phyloP scores from a whole-genome alignment of 1,139 yeast species.

The Geotrichum armillariae region DNA sequence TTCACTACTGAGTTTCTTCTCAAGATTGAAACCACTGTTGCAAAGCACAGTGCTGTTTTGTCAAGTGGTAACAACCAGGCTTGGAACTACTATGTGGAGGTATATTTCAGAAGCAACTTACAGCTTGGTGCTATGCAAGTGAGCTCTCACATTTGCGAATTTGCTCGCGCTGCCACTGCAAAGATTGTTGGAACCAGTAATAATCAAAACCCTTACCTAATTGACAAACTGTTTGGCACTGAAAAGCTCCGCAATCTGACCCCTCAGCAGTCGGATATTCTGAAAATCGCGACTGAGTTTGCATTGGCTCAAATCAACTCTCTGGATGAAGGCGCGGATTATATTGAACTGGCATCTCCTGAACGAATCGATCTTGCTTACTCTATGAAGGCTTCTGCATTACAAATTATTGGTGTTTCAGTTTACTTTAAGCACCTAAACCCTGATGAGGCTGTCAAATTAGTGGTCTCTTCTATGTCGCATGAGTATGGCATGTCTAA shows the following conservation, averaged over 20 bases:
- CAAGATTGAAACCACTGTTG: conserved; percentile 37
- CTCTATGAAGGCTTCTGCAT: conserved; percentile 44
- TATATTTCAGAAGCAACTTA: conserved; percentile 28
- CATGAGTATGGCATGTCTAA: conserved; percentile 35
- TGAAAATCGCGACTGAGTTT: conserved; percentile 36
- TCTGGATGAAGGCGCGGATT: conserved; percentile 48
- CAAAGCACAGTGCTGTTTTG: conserved; percentile 28
- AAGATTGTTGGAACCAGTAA: conserved; percentile 26
- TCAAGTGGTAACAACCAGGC: conserved; percentile 14
- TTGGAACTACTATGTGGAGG: conserved; percentile 28
- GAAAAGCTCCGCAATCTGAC: conserved; percentile 24
- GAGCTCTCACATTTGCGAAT: conserved; percentile 29
- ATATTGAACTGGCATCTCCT: conserved; percentile 43
- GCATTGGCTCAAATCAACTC: conserved; percentile 38
- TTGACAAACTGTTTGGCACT: conserved; percentile 25
- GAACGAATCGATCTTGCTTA: conserved; percentile 46
- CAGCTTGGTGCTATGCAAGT: conserved; percentile 38
- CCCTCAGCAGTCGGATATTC: conserved; percentile 24
- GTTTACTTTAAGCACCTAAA: conserved; percentile 35
- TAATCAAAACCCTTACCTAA: conserved; percentile 32
- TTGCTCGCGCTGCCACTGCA: conserved; percentile 29
- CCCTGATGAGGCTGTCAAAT: conserved; percentile 37
- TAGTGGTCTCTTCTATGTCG: conserved; percentile 41
- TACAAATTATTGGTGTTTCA: conserved; percentile 47
- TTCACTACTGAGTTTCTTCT: conserved; percentile 38